Conservation (phyloP, 2,329 filamentous ascomycete species). For the Orbilia blumenaviensis region DNA sequence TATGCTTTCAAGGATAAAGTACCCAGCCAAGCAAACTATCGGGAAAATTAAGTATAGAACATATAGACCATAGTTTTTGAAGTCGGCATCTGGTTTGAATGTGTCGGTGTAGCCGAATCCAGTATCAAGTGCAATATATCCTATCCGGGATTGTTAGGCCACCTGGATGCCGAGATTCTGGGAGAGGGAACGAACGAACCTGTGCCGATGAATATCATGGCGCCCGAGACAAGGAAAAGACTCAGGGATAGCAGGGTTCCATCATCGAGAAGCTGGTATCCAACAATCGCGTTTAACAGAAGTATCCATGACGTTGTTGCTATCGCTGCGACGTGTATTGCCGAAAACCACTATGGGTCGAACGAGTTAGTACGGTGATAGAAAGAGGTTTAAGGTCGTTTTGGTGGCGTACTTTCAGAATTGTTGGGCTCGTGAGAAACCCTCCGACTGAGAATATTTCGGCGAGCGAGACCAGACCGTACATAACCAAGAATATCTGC, state of each 20-base stretch:
- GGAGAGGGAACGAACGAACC: constrained; percentile 60
- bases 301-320: constrained; percentile 88
- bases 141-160: constrained; percentile 15
- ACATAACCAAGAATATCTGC: constrained; percentile 89
- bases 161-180: not conserved
- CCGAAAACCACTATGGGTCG: constrained; percentile 72
- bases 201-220: constrained; percentile 81
- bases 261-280: constrained; percentile 92
- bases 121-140: constrained; percentile 94
- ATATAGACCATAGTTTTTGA: constrained; percentile 81
- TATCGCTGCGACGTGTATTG: constrained; percentile 88
- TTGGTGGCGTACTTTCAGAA: constrained; percentile 69
- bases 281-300: constrained; percentile 88
- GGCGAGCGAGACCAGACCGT: constrained; percentile 87
- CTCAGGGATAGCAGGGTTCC: constrained; percentile 85
- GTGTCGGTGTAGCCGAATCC: constrained; percentile 83
- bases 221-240: constrained; percentile 76
- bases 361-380: constrained; percentile 5
- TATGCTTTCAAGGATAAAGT: constrained; percentile 82
- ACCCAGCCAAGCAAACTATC: constrained; percentile 86
- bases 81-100: constrained; percentile 72
- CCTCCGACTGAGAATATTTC: constrained; percentile 96
- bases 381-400: not conserved
- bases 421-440: constrained; percentile 70
- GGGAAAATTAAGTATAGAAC: constrained; percentile 92